Evolutionary conservation across 1,139 yeast species (phyloP), one percentile per base, ranked within the genome.

Genomic region (Suhomyces kunorum): DNA sequence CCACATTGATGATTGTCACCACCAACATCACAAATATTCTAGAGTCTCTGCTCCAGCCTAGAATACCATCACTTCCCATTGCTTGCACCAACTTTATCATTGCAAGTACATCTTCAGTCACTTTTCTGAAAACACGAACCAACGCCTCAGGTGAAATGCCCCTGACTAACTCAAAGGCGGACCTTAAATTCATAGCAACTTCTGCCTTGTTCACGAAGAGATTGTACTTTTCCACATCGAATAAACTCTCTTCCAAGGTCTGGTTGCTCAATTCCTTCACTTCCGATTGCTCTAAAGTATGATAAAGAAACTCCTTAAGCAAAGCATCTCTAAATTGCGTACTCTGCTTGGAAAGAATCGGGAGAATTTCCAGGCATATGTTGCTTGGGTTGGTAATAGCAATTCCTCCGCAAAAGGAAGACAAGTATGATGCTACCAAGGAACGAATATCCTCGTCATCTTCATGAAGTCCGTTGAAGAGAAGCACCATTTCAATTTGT

Each of bases 361-460:
- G 29, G 4, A 36, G 8, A 25, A 32, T 12, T 28, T 29, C 20
- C 3, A 28, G 28, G 26, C 66, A 25, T 36, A 49, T 38, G n/a
- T 72, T 29, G 59, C 58, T 40, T 54, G 63, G 11, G 54, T 51
- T 20, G 64, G 58, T 6, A 53, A 49, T 6, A 48, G 42, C 3
- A 56, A 42, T 0, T 45, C 47, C 18, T 68, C 48, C n/a, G n/a
- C n/a, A n/a, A 9, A 54, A 44, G 14, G 36, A n/a, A 3, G 66
- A 57, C 11, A 75, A 46, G 39, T 59, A 61, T 3, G 47, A 31
- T 0, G 80, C 60, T 1, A 79, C 68, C 3, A 53, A 19, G 1
- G 50, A 46, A 49, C 85, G 61, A 9, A 80, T 63, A 8, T 64
- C 73, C 7, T 67, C 72, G 47, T 82, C 87, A 52, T 84, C 92